phyloP scores from a whole-genome alignment of 2,329 filamentous ascomycete species.

The Phialophora macrospora region DNA sequence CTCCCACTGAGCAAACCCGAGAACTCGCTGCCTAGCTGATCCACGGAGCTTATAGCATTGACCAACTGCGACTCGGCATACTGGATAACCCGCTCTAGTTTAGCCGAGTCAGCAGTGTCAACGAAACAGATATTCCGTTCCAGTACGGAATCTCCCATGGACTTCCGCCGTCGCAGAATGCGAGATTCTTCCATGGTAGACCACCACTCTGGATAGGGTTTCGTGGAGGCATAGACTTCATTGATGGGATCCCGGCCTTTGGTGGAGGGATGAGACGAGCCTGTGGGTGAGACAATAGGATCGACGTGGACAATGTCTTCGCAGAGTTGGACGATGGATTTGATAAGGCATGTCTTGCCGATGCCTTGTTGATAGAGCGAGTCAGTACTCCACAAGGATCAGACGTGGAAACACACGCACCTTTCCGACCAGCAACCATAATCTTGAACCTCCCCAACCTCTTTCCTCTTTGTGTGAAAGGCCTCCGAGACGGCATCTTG shows the following conservation, averaged over 20 bases:
- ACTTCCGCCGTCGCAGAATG: constrained; percentile 67
- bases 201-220: constrained; percentile 89
- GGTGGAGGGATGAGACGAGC: constrained; percentile 12
- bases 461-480: constrained; percentile 87
- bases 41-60: constrained; percentile 64
- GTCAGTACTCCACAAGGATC: constrained; percentile 21
- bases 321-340: constrained; percentile 82
- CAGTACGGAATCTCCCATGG: constrained; percentile 74
- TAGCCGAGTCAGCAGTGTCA: constrained; percentile 70
- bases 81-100: constrained; percentile 60
- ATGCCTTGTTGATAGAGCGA: constrained; percentile 59
- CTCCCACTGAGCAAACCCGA: constrained; percentile 77
- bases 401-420: constrained; percentile 53
- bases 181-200: constrained; percentile 73
- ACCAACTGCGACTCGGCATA: constrained; percentile 75
- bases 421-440: constrained; percentile 79
- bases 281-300: constrained; percentile 48
- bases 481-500: constrained; percentile 82
- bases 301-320: constrained; percentile 95
- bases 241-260: constrained; percentile 29
- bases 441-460: constrained; percentile 84
- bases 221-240: constrained; percentile 79
- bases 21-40: constrained; percentile 74
- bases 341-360: constrained; percentile 89
- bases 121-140: constrained; percentile 95